Conservation (phyloP, 768 basidiomycete genomes). For the Boletus sp. region DNA sequence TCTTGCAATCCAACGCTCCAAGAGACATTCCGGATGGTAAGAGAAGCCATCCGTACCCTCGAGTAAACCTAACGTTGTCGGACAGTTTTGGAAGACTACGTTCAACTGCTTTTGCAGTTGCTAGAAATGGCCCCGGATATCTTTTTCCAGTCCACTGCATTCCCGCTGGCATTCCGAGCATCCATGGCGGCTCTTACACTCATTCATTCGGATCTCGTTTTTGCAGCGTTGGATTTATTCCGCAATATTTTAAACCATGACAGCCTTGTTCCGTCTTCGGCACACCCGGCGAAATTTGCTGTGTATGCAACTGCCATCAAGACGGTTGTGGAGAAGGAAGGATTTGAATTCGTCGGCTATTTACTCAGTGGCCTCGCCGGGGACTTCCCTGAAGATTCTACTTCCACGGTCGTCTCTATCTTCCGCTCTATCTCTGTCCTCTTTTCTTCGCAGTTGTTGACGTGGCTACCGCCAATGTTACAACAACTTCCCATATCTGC, state of each 20-base stretch:
- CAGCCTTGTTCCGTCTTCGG: constrained; percentile 49
- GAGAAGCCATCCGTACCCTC: constrained; percentile 26
- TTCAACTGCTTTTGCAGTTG: constrained; percentile 75
- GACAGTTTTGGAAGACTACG: constrained; percentile 90
- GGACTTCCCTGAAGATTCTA: constrained; percentile 85
- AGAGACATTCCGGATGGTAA: constrained; percentile 85
- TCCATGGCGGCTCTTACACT: constrained; percentile 78
- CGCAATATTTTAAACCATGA: constrained; percentile 75
- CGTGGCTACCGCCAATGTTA: constrained; percentile 72
- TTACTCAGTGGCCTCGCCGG: constrained; percentile 78
- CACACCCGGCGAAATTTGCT: constrained; percentile 57
- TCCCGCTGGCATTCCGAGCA: constrained; percentile 75
- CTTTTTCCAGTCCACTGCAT: constrained; percentile 74
- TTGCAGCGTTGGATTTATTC: constrained; percentile 80
- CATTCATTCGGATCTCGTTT: constrained; percentile 78
- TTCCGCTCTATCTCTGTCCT: constrained; percentile 64
- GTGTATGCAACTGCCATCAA: constrained; percentile 63
- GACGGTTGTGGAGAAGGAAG: constrained; percentile 63
- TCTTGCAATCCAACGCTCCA: constrained; percentile 68
- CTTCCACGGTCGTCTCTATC: constrained; percentile 71
- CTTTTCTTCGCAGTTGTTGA: constrained; percentile 68
- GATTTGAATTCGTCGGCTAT: constrained; percentile 65
- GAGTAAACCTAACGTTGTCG: constrained; percentile 1
- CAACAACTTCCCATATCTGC: constrained; percentile 63
- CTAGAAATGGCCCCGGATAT: constrained; percentile 67